Base-by-base conservation (phyloP, 257 asterid genomes). In the Echium plantagineum region DNA sequence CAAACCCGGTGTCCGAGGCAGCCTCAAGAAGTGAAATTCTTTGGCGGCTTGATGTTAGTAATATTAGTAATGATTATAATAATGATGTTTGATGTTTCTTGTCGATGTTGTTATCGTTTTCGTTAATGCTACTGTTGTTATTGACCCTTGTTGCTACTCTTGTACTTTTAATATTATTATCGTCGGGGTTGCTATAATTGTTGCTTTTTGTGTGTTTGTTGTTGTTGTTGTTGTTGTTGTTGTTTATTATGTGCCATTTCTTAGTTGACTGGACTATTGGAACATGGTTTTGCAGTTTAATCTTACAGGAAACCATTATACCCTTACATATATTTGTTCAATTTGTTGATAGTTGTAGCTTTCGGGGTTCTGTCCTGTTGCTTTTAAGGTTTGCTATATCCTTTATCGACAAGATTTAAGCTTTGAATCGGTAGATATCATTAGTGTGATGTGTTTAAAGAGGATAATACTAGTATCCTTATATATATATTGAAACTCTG, bases 1-100 rank as follows among this genome's bases (percentile, higher is more conserved):
- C 0, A 87, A 80, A 73, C 89, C 96, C 3, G 95, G 96, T 17
- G 13, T 89, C 35, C 95, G 96, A 3, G 96, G 96, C 53, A 89
- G 96, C 77, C 58, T 69, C 60, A 89, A 89, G 84, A 85, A 89
- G 82, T 85, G 78, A 78, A 10, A 10, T 2, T 35, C 9, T 3
- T 3, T 8, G 47, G 0, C 1, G 12, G 1, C 13, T 8, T 13
- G 47, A 7, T 8, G 47, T 35, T 42, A 13, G 49, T 42, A 13
- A 42, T 42, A 10, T 42, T 42, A 10, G 16, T 42, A 10, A 13
- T 42, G 49, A 42, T 42, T 7, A 42, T 42, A 42, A 42, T 42
- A 13, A 42, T 42, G 16, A 42, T 42, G 49, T 42, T 42, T 42
- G 49, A 12, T 42, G 49, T 10, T 10, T 35, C 0, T 42, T 42